phyloP scores from a whole-genome alignment of 2,329 filamentous ascomycete genomes.

The Tolypocladium amazonense region DNA sequence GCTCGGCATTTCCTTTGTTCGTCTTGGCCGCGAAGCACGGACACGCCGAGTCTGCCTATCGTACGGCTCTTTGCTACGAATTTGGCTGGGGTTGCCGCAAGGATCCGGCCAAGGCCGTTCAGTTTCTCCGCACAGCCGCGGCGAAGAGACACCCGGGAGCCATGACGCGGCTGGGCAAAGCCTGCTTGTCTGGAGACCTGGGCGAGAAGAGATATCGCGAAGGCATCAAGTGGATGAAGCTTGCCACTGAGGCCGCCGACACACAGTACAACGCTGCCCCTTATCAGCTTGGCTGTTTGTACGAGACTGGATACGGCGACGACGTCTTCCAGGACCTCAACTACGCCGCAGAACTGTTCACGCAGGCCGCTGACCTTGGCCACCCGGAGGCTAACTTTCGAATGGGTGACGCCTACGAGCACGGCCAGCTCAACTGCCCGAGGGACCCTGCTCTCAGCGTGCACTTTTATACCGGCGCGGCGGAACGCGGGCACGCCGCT shows the following conservation, averaged over 20 bases:
- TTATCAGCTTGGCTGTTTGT: slow-evolving; percentile 79
- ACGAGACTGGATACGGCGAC: slow-evolving; percentile 87
- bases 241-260: slow-evolving; percentile 83
- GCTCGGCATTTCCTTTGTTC: slow-evolving; percentile 86
- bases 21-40: slow-evolving; percentile 91
- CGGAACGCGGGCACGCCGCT: slow-evolving; percentile 68
- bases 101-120: slow-evolving; percentile 82
- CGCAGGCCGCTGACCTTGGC: slow-evolving; percentile 84
- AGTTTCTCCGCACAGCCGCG: slow-evolving; percentile 83
- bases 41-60: slow-evolving; percentile 91
- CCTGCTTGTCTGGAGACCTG: slow-evolving; percentile 81
- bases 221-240: slow-evolving; percentile 92
- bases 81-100: slow-evolving; percentile 95
- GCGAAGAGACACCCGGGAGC: slow-evolving; percentile 93
- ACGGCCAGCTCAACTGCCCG: slow-evolving; percentile 78
- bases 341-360: slow-evolving; percentile 90
- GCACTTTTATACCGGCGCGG: slow-evolving; percentile 93
- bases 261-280: slow-evolving; percentile 85
- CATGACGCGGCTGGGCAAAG: slow-evolving; percentile 83
- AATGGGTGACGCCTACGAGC: slow-evolving; percentile 95
- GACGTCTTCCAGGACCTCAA: slow-evolving; percentile 85
- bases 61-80: slow-evolving; percentile 89
- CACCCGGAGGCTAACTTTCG: slow-evolving; percentile 78
- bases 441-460: slow-evolving; percentile 87
- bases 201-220: slow-evolving; percentile 81